Percentiles rank a stretch among this genome's conserved stretches.
Evolutionary conservation across 352 stramenopile species (phyloP).

Genomic region (Globisporangium okanoganense): DNA sequence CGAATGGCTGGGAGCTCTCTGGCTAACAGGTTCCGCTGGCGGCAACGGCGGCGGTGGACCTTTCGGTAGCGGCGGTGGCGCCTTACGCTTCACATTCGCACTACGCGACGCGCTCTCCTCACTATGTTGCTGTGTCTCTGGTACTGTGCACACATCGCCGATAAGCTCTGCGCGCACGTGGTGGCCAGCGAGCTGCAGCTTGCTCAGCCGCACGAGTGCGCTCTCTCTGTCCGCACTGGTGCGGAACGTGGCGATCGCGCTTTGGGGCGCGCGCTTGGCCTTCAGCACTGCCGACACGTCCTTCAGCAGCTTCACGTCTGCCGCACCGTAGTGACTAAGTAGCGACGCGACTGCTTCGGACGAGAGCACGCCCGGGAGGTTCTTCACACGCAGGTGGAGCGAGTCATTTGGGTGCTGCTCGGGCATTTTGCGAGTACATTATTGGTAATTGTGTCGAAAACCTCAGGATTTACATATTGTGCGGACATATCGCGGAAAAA

Average conservation of each 20-base stretch:
- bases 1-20: background rate
- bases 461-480: no score
- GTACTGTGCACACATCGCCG: background rate
- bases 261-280: constrained; percentile 24
- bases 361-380: constrained; percentile 57
- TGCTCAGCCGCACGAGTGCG: constrained; percentile 38
- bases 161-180: constrained; percentile 33
- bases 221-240: constrained; percentile 25
- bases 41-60: constrained; percentile 28
- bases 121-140: background rate
- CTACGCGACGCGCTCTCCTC: background rate
- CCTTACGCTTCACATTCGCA: constrained; percentile 14
- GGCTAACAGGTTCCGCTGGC: constrained; percentile 7
- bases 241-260: constrained; percentile 47
- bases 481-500: no score
- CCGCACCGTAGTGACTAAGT: constrained; percentile 56
- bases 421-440: background rate
- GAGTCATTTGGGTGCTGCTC: background rate
- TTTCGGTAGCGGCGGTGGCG: constrained; percentile 23
- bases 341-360: constrained; percentile 49
- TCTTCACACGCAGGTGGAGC: constrained; percentile 35
- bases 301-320: constrained; percentile 37
- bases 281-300: constrained; percentile 22
- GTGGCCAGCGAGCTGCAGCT: constrained; percentile 54
- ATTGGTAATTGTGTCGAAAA: no score